Percentiles rank a stretch among this genome's conserved stretches.
Evolutionary conservation across 2,329 filamentous ascomycete genomes (phyloP).

Genomic region (Tolypocladium album): DNA sequence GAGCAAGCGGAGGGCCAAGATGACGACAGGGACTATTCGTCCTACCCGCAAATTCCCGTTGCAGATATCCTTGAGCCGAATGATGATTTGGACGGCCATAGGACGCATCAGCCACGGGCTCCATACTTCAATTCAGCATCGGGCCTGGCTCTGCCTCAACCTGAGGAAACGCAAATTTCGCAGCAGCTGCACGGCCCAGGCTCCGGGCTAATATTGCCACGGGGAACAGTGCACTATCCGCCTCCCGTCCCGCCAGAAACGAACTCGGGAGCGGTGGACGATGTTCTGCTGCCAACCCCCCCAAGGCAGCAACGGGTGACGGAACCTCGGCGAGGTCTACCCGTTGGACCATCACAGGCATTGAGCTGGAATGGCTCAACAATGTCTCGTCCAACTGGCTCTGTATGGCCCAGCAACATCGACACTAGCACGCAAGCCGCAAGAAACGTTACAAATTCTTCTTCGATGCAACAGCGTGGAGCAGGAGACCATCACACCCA

Average conservation of each 20-base stretch:
- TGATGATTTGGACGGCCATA: slow-evolving; percentile 9
- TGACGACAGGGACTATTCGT: slow-evolving; percentile 8
- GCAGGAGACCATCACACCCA: background rate
- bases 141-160: slow-evolving; percentile 13
- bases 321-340: background rate
- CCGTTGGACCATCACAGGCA: background rate
- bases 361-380: background rate
- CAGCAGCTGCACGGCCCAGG: slow-evolving; percentile 5
- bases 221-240: slow-evolving; percentile 10
- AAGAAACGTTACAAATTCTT: background rate
- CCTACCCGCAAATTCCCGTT: slow-evolving; percentile 17
- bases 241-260: slow-evolving; percentile 1
- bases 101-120: slow-evolving; percentile 7
- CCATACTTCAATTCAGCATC: slow-evolving; percentile 19
- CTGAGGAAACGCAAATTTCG: slow-evolving; percentile 7
- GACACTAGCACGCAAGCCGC: background rate
- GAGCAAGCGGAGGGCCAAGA: slow-evolving; percentile 3
- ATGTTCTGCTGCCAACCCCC: background rate
- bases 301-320: background rate
- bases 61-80: slow-evolving; percentile 14
- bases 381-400: background rate
- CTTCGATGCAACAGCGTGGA: background rate
- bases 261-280: background rate
- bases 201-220: slow-evolving; percentile 7
- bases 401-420: background rate